Percentiles rank a stretch among this genome's conserved stretches.
phyloP scores from a whole-genome alignment of 345 rosid species.

The Diplotaxis tenuifolia region DNA sequence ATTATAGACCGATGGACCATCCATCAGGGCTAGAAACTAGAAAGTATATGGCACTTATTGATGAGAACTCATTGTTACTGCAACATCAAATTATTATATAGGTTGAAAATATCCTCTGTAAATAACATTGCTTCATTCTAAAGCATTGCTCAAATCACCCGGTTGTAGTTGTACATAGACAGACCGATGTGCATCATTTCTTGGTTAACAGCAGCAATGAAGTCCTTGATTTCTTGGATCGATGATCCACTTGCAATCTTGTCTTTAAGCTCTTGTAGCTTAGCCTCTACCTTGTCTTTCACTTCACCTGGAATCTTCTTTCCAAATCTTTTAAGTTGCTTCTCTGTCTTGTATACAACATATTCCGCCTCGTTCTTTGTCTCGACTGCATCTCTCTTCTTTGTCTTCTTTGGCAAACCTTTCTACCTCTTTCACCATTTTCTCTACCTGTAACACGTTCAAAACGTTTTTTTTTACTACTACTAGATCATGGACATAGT shows the following conservation, averaged over 20 bases:
- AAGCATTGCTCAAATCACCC: slow-evolving; percentile 14
- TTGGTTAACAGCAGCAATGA: slow-evolving; percentile 83
- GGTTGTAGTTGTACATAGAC: slow-evolving; percentile 63
- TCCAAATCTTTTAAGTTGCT: slow-evolving; percentile 84
- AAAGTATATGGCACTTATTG: background rate
- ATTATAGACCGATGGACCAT: background rate
- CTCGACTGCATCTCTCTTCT: slow-evolving; percentile 92
- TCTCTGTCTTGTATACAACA: slow-evolving; percentile 85
- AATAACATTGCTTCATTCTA: background rate
- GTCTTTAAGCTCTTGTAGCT: slow-evolving; percentile 78
- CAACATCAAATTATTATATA: slow-evolving; percentile 8
- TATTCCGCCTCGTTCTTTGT: slow-evolving; percentile 97
- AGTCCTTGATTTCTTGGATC: slow-evolving; percentile 71
- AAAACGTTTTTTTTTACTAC: too few species aligned
- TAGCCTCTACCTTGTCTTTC: slow-evolving; percentile 84
- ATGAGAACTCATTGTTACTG: background rate
- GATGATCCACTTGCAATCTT: slow-evolving; percentile 59
- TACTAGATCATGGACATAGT: too few species aligned
- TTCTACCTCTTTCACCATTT: slow-evolving; percentile 90
- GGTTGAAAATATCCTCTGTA: background rate
- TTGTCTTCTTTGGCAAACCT: slow-evolving; percentile 80
- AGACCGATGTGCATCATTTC: slow-evolving; percentile 97
- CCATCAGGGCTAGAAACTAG: background rate
- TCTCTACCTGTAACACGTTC: slow-evolving; percentile 57
- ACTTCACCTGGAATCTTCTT: slow-evolving; percentile 85